phyloP scores from a whole-genome alignment of 2,329 filamentous ascomycete species.

The Diplodia scrobiculata region DNA sequence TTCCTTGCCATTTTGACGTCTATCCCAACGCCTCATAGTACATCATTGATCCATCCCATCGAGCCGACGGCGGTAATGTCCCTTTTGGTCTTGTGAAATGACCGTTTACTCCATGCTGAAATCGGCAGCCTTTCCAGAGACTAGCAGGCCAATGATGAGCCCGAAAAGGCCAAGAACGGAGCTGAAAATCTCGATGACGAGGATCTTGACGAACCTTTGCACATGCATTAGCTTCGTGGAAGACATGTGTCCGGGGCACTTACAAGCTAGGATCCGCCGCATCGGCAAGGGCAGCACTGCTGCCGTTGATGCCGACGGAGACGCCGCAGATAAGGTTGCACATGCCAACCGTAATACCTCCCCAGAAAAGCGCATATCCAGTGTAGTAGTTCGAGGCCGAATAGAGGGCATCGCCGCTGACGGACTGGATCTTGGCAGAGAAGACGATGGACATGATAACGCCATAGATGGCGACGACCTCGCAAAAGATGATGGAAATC shows the following conservation, averaged over 20 bases:
- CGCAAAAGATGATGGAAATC: slow-evolving; percentile 99
- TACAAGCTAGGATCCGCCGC: slow-evolving; percentile 88
- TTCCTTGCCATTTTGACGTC: slow-evolving; percentile 14
- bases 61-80: slow-evolving; percentile 11
- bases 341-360: slow-evolving; percentile 87
- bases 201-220: slow-evolving; percentile 90
- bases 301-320: slow-evolving; percentile 96
- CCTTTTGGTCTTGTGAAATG: slow-evolving; percentile 29
- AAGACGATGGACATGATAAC: slow-evolving; percentile 99
- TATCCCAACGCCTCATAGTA: slow-evolving; percentile 28
- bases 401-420: slow-evolving; percentile 66
- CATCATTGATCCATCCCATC: slow-evolving; percentile 5
- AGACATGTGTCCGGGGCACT: slow-evolving; percentile 44
- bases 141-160: slow-evolving; percentile 87
- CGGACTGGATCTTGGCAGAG: slow-evolving; percentile 76
- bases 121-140: slow-evolving; percentile 79
- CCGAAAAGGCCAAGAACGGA: slow-evolving; percentile 96
- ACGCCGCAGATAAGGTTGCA: slow-evolving; percentile 97
- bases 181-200: slow-evolving; percentile 99
- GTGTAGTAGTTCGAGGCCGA: slow-evolving; percentile 85
- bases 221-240: slow-evolving; percentile 29
- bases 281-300: slow-evolving; percentile 92
- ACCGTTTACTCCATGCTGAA: slow-evolving; percentile 52
- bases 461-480: slow-evolving; percentile 99
- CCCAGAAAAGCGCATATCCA: slow-evolving; percentile 94